phyloP scores from a whole-genome alignment of 495 filamentous ascomycete species.

The Physcia stellaris region DNA sequence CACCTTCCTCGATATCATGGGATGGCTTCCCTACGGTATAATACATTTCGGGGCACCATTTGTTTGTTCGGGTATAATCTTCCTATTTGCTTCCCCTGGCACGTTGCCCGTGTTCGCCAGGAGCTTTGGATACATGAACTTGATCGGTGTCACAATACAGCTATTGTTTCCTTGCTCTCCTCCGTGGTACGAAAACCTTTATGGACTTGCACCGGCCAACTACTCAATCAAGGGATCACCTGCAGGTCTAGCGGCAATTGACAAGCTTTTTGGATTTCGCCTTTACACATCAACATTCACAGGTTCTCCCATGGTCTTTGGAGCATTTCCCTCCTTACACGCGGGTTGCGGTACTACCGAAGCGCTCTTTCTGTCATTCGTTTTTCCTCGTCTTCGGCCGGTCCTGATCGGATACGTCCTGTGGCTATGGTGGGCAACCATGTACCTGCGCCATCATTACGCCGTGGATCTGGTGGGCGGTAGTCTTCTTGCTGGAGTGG shows the following conservation, averaged over 20 bases:
- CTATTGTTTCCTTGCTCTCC: slow-evolving; percentile 83
- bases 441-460: slow-evolving; percentile 95
- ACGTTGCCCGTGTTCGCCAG: slow-evolving; percentile 72
- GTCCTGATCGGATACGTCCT: slow-evolving; percentile 67
- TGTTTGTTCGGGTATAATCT: slow-evolving; percentile 61
- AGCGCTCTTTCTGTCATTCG: slow-evolving; percentile 81
- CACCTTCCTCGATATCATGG: slow-evolving; percentile 67
- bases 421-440: slow-evolving; percentile 98
- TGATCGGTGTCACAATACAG: slow-evolving; percentile 73
- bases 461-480: slow-evolving; percentile 85
- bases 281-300: slow-evolving; percentile 84
- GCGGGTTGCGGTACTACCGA: slow-evolving; percentile 75
- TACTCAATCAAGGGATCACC: slow-evolving; percentile 81
- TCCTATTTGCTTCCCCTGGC: slow-evolving; percentile 76
- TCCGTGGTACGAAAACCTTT: slow-evolving; percentile 87
- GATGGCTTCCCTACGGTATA: slow-evolving; percentile 87
- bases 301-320: slow-evolving; percentile 82
- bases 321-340: slow-evolving; percentile 86
- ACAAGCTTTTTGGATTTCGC: slow-evolving; percentile 75
- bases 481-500: slow-evolving; percentile 62
- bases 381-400: slow-evolving; percentile 66
- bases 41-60: slow-evolving; percentile 75
- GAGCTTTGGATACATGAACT: slow-evolving; percentile 84
- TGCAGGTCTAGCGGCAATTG: slow-evolving; percentile 77
- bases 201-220: slow-evolving; percentile 78